A percentile compares a stretch with the other conserved stretches of the same genome.
phyloP scores from a whole-genome alignment of 352 stramenopile species.

The Phytopythium kandeliae region DNA sequence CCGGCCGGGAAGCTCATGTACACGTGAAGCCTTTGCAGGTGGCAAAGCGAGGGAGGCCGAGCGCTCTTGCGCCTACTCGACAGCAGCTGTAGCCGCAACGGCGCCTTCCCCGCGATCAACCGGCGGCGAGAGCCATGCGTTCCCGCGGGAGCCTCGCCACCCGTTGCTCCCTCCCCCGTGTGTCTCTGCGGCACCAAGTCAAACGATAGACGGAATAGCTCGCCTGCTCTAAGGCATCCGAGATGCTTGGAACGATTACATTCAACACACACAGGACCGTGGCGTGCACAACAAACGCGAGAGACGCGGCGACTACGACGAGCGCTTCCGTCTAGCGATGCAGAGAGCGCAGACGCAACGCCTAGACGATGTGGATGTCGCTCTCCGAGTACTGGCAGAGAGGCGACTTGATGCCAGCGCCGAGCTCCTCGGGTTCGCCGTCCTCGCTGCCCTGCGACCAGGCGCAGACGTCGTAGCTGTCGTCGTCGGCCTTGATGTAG shows the following conservation, averaged over 20 bases:
- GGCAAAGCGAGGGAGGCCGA: background rate
- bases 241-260: background rate
- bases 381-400: conserved; percentile 27
- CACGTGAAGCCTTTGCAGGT: conserved; percentile 17
- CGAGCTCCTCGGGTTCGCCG: conserved; percentile 23
- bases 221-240: background rate
- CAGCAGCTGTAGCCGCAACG: background rate
- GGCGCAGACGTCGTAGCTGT: conserved; percentile 11
- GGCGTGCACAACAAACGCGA: background rate
- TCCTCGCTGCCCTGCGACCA: conserved; percentile 14
- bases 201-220: background rate
- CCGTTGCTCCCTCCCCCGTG: no score
- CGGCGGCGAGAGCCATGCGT: background rate
- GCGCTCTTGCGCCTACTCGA: conserved; percentile 1
- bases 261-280: background rate
- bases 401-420: conserved; percentile 25
- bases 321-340: background rate
- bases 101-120: background rate
- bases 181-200: no score
- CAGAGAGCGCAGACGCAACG: background rate
- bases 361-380: conserved; percentile 17
- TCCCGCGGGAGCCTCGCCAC: no score
- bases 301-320: background rate
- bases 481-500: conserved; percentile 21
- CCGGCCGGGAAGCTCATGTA: conserved; percentile 85